Evolutionary conservation across 495 filamentous ascomycete genomes (phyloP), one percentile per base, ranked within the genome.

Genomic region (Usnea hakonensis): DNA sequence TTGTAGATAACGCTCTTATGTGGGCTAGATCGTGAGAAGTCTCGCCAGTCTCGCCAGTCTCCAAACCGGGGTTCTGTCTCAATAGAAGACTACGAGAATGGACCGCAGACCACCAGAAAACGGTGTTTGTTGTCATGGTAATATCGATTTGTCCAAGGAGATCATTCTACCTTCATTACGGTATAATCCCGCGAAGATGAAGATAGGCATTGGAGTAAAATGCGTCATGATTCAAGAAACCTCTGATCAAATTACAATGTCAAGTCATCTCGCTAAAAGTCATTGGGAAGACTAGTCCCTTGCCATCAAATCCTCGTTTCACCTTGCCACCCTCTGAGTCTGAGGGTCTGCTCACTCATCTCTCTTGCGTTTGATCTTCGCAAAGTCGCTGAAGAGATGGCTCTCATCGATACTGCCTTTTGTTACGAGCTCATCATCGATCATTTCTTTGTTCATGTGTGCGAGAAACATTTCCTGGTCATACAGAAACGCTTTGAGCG

Each of bases 361-460:
- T 17, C 59, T 40, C 63, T 61, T 64, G 26, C 62, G 64, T 43
- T 67, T 67, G 13, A 5, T 43, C 32, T 55, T 48, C n/a, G 17
- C 33, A 32, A 44, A 53, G 5, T 55, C 43, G 23, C 30, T 72
- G 23, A 76, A 46, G n/a, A 76, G 57, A 61, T 77, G 73, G 60
- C 73, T 69, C 40, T 80, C 72, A 48, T 77, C 76, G 35, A 80
- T 73, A 50, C 73, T 72, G 6, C 83, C 83, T 32, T 68, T 69
- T n/a, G 71, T 65, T 21, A 85, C 81, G 40, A 79, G 69, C 17
- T 78, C 77, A 37, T 85, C 78, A 16, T 78, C 74, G 4, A 87
- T 73, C 50, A 87, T 78, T 67, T 87, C 80, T 10, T 72, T 69
- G 68, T 85, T 78, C 75, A 80, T 85, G 60, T 80, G 75, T 55